Base-by-base conservation (phyloP, 2,329 filamentous ascomycete genomes). In the Colletotrichum abscissum region DNA sequence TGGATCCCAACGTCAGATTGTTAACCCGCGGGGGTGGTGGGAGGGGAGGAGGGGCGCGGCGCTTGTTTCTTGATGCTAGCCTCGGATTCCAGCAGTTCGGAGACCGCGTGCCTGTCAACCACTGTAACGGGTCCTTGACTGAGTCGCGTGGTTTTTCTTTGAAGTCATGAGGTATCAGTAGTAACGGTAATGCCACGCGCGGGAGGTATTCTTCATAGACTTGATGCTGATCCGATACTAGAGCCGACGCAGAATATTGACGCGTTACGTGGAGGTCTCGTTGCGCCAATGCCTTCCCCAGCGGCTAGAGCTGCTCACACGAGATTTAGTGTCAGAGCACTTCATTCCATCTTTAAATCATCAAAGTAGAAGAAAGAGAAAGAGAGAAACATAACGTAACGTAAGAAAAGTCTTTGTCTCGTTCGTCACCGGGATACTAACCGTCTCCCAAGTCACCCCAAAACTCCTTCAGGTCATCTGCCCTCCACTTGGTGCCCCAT, bases 401-500 rank as follows among this genome's bases (percentile, higher is more conserved):
- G 22, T 28, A 63, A 69, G 66, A 52, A 66, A 49, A 55, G 46
- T 24, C 28, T 38, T 64, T 26, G 16, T 55, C 46, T 55, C 19
- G 33, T 35, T 38, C 12, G 24, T 35, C 68, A 49, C 66, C 70
- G 70, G 60, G 38, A 73, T 73, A 73, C 70, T 73, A 73, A 73
- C 70, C 70, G 67, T 73, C 70, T 65, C 70, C 70, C 67, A 73
- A 38, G 63, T 72, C 72, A 9, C 83, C 83, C 83, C 83, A 85
- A 8, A 77, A 80, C 19, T 78, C 78, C 64, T 89, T 86, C 2
- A 90, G 79, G 78, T 90, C 88, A 4, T 81, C 78, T 42, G 88
- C 86, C 28, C 88, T 82, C 88, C 88, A 90, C 58, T 81, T 83
- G 4, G 86, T 84, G 33, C 84, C 86, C 88, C 88, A 90, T 7